A percentile compares a stretch with the other conserved stretches of the same genome.
Conservation (phyloP, 129 eudicot genomes). For the Helichrysum umbraculigerum region DNA sequence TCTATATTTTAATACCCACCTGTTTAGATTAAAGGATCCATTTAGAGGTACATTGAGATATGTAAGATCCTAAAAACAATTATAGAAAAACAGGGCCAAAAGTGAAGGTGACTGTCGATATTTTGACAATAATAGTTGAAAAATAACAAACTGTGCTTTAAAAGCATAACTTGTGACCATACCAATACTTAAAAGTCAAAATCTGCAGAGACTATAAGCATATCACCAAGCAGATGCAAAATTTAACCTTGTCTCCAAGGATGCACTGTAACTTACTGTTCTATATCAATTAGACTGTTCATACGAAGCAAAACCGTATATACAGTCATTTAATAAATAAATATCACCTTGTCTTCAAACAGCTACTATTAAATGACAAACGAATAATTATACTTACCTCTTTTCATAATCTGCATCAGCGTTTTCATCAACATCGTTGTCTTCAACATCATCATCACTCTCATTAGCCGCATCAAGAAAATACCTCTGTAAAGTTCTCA, state of each 20-base stretch:
- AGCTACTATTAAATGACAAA: slow-evolving; percentile 19
- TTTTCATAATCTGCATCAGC: slow-evolving; percentile 58
- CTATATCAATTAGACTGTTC: background rate
- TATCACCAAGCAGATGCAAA: background rate
- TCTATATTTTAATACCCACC: background rate
- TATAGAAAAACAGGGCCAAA: background rate
- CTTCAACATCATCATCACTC: slow-evolving; percentile 57
- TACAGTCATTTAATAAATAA: background rate
- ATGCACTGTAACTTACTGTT: background rate
- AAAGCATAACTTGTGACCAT: background rate
- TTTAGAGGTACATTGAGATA: background rate
- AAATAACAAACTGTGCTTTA: background rate
- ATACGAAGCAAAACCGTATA: background rate
- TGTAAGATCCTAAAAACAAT: background rate
- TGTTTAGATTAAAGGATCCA: background rate
- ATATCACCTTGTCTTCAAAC: background rate
- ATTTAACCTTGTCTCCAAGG: background rate
- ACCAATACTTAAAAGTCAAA: background rate
- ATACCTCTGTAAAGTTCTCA: slow-evolving; percentile 56
- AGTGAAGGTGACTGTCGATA: background rate
- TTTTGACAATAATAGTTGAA: background rate
- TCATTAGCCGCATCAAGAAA: slow-evolving; percentile 82
- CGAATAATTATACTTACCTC: slow-evolving; percentile 43
- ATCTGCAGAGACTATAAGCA: background rate
- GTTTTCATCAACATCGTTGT: slow-evolving; percentile 34